Percentiles rank a stretch among this genome's conserved stretches.
Evolutionary conservation across 768 basidiomycete genomes (phyloP).

Genomic region (Termitomyces sp.): DNA sequence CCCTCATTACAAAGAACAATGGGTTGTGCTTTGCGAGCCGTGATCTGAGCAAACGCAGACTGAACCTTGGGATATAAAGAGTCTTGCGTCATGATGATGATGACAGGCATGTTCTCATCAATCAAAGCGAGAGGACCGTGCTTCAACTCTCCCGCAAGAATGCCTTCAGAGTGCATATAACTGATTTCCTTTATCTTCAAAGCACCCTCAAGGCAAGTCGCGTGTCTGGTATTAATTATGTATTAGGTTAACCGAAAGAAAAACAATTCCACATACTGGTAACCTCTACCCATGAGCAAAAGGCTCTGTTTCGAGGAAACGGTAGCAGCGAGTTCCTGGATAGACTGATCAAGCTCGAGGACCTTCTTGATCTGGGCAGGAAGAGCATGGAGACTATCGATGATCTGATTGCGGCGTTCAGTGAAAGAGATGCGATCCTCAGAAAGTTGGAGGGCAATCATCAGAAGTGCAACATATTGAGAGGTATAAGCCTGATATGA

Average conservation of each 20-base stretch:
- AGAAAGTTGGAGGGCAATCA: constrained; percentile 98
- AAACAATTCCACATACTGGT: constrained; percentile 58
- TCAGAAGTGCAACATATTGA: constrained; percentile 95
- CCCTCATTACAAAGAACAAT: constrained; percentile 95
- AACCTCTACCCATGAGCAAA: constrained; percentile 96
- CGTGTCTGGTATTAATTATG: constrained; percentile 46
- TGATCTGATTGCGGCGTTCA: constrained; percentile 87
- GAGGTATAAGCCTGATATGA: constrained; percentile 84
- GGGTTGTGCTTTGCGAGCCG: constrained; percentile 92
- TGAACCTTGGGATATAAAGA: constrained; percentile 98
- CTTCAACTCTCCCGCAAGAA: constrained; percentile 97
- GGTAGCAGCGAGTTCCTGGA: constrained; percentile 82
- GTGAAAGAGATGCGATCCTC: constrained; percentile 95
- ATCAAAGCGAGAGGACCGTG: constrained; percentile 97
- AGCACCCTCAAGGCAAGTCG: constrained; percentile 96
- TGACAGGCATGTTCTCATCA: constrained; percentile 98
- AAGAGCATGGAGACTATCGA: constrained; percentile 86
- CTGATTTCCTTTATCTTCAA: constrained; percentile 99
- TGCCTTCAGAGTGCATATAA: constrained; percentile 86
- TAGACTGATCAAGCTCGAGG: constrained; percentile 66
- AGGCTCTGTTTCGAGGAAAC: constrained; percentile 81
- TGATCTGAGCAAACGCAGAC: constrained; percentile 93
- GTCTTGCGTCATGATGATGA: constrained; percentile 99
- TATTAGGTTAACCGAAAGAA: background rate
- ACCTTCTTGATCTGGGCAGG: constrained; percentile 87